Evolutionary conservation across 306 rosid genomes (phyloP).

Genomic region (Rubus idaeus): DNA sequence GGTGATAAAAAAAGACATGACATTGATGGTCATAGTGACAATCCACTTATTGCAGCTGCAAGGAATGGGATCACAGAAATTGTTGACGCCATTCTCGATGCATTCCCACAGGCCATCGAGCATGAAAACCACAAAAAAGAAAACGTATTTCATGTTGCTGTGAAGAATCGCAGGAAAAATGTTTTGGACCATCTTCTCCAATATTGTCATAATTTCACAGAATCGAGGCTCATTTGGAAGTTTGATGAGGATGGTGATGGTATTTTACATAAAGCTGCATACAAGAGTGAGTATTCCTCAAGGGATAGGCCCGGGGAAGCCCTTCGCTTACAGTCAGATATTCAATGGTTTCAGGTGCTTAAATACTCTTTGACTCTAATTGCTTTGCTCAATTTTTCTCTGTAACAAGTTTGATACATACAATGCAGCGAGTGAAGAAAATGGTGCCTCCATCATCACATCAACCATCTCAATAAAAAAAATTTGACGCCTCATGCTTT

Average conservation of each 20-base stretch:
- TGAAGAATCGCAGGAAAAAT: not conserved
- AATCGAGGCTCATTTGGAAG: not conserved
- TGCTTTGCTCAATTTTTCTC: not conserved
- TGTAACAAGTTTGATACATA: not conserved
- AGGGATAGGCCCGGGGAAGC: slow-evolving; percentile 11
- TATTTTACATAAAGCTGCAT: slow-evolving; percentile 16
- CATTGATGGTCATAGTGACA: not conserved
- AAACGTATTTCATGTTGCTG: slow-evolving; percentile 16
- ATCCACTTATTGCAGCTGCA: slow-evolving; percentile 15
- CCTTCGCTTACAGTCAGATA: slow-evolving; percentile 16
- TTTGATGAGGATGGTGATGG: not conserved
- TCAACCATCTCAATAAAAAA: not conserved
- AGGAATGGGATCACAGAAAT: slow-evolving; percentile 21
- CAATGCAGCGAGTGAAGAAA: slow-evolving; percentile 11
- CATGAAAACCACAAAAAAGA: slow-evolving; percentile 5
- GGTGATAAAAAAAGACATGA: not conserved
- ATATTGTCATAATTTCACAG: not conserved
- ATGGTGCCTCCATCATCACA: slow-evolving; percentile 4
- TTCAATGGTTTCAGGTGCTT: slow-evolving; percentile 25
- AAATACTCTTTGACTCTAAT: not conserved
- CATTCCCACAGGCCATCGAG: slow-evolving; percentile 14
- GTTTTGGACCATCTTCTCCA: not conserved
- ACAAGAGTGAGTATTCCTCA: not conserved
- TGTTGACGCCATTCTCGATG: not conserved
- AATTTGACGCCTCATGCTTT: slow-evolving; percentile 3